Evolutionary conservation across 2,329 filamentous ascomycete species (phyloP).

Genomic region (Cercospora zeina): DNA sequence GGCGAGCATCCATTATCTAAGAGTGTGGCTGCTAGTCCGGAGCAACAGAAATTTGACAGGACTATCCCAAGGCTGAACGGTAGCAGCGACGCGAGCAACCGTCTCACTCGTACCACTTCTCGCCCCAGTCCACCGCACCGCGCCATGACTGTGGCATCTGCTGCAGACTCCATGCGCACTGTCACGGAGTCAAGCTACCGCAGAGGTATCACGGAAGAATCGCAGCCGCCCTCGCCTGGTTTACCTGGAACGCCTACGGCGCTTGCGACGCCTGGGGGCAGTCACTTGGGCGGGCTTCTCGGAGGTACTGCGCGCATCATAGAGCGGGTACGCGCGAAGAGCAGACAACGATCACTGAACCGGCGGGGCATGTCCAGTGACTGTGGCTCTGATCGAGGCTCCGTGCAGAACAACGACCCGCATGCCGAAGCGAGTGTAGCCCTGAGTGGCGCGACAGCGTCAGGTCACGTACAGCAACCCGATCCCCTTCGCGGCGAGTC

Average conservation of each 20-base stretch:
- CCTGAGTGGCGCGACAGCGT: slow-evolving; percentile 61
- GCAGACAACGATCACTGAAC: slow-evolving; percentile 49
- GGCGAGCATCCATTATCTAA: slow-evolving; percentile 72
- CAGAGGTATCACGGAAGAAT: slow-evolving; percentile 35
- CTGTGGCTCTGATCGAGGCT: slow-evolving; percentile 59
- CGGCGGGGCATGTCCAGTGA: slow-evolving; percentile 64
- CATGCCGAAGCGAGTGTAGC: slow-evolving; percentile 65
- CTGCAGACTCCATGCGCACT: slow-evolving; percentile 48
- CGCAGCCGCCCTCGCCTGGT: slow-evolving; percentile 46
- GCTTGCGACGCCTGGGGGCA: slow-evolving; percentile 46
- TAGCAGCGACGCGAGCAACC: slow-evolving; percentile 20
- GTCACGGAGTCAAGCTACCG: slow-evolving; percentile 46
- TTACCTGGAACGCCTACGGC: slow-evolving; percentile 48
- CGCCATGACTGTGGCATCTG: slow-evolving; percentile 46
- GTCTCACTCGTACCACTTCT: slow-evolving; percentile 29
- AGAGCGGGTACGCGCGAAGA: slow-evolving; percentile 47
- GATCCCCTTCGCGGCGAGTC: slow-evolving; percentile 46
- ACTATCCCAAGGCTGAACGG: slow-evolving; percentile 19
- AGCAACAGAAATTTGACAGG: slow-evolving; percentile 37
- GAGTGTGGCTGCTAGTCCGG: slow-evolving; percentile 70
- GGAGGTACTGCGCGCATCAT: slow-evolving; percentile 51
- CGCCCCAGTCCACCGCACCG: slow-evolving; percentile 42
- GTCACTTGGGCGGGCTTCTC: slow-evolving; percentile 48
- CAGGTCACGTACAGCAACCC: slow-evolving; percentile 59
- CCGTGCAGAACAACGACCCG: slow-evolving; percentile 61